These are phyloP conservation scores for Candida caryicola DNA, from an alignment of 805 yeast species.

Conservation along the genomic window DNA sequence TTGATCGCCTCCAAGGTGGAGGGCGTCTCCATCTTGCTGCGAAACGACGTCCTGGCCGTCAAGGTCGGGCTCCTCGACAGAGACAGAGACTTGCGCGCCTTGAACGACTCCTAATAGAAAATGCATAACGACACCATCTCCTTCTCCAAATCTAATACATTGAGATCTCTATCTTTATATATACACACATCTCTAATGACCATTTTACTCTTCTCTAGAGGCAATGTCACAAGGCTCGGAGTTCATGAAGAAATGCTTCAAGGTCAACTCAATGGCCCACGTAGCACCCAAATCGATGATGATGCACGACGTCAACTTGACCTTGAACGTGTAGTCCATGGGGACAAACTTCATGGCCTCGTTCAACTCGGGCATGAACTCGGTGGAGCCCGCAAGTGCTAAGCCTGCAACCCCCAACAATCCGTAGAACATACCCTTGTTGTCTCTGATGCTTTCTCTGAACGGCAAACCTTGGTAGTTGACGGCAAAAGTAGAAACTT, in stretches of 20 bases:
- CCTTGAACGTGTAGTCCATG: slow-evolving; percentile 71
- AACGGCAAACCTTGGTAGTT: slow-evolving; percentile 97
- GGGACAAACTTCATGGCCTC: slow-evolving; percentile 90
- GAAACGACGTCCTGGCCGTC: slow-evolving; percentile 25
- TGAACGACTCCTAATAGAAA: slow-evolving; percentile 6
- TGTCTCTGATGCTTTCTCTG: slow-evolving; percentile 84
- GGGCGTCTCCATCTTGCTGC: slow-evolving; percentile 20
- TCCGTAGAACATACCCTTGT: slow-evolving; percentile 97
- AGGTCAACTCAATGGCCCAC: slow-evolving; percentile 72
- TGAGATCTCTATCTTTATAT: not conserved
- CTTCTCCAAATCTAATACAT: not conserved
- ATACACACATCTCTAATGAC: slow-evolving; percentile 3
- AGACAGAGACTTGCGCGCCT: slow-evolving; percentile 21
- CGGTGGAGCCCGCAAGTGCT: slow-evolving; percentile 90
- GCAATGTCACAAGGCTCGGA: slow-evolving; percentile 93
- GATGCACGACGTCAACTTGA: slow-evolving; percentile 71
- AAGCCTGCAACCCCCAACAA: slow-evolving; percentile 84
- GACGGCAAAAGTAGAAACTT: slow-evolving; percentile 95
- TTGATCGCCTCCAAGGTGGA: slow-evolving; percentile 19
- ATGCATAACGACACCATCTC: no score
- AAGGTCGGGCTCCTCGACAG: slow-evolving; percentile 27
- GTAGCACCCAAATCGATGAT: slow-evolving; percentile 72
- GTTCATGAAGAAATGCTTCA: slow-evolving; percentile 86
- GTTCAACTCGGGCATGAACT: slow-evolving; percentile 90
- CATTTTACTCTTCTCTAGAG: slow-evolving; percentile 28